Evolutionary conservation across 805 yeast genomes (phyloP), one percentile per base, ranked within the genome.

Genomic region (Metahyphopichia silvanorum): DNA sequence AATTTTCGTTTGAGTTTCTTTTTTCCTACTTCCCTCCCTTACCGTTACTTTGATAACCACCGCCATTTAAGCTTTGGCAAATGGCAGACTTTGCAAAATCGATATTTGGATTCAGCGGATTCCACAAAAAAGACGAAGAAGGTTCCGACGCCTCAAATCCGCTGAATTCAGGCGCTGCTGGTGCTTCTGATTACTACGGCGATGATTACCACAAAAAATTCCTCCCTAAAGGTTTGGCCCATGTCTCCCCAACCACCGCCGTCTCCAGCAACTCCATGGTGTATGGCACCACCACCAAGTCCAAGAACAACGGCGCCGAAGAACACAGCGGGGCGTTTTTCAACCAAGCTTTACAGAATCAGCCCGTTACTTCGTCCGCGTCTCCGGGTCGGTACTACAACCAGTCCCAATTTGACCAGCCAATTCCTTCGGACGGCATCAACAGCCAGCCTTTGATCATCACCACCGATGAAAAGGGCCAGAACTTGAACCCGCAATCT

Each of bases 241-340:
- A 42, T 21, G 60, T 57, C 1, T 66, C 78, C 4, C 85, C 89
- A 13, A 81, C 91, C 2, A 82, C 85, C 2, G 88, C 88, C 0
- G 57, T 82, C 7, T 69, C 79, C 29, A 74, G 75, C 39, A 71
- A 71, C 36, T 71, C 82, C 2, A 70, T 77, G 55, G 89, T 76
- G 2, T 74, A 79, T 55, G 89, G 88, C 2, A 81, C 87, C 4
- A 81, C 83, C 46, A 36, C 53, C 25, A n/a, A n/a, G n/a, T 30
- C 44, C 21, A 44, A 43, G 34, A 37, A 46, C 29, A 37, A 13
- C 15, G 13, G 25, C 7, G 16, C 14, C 14, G 14, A 25, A 14
- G 4, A 12, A 19, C 38, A 14, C 21, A 43, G 46, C 21, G 58
- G 47, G 27, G 32, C 54, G 11, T 53, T 46, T 29, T 40, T 54